Conservation (phyloP, 2,329 filamentous ascomycete genomes). For the Talaromyces amestolkiae region DNA sequence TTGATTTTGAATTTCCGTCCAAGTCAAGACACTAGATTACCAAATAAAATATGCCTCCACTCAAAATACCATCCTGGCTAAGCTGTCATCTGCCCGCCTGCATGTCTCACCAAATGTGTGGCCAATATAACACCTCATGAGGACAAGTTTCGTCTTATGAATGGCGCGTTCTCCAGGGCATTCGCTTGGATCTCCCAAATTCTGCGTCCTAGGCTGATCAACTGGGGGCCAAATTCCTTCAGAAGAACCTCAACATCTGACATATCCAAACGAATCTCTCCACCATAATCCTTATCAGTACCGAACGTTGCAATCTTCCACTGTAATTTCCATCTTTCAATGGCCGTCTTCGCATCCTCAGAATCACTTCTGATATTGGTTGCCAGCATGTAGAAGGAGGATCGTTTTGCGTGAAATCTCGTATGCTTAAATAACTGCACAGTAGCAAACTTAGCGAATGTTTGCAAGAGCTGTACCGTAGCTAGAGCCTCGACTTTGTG, state of each 20-base stretch:
- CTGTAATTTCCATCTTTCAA: conserved; percentile 36
- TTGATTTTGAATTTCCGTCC: too few relatives aligned
- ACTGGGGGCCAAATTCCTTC: conserved; percentile 35
- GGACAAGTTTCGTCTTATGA: conserved; percentile 4
- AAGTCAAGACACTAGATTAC: too few relatives aligned
- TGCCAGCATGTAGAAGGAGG: conserved; percentile 56
- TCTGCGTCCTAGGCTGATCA: conserved; percentile 31
- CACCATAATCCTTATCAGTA: conserved; percentile 16
- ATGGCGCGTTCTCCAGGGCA: conserved; percentile 9
- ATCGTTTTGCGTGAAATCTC: conserved; percentile 41
- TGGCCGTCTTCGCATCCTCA: conserved; percentile 33
- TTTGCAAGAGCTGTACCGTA: conserved; percentile 38
- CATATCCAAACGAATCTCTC: conserved; percentile 8
- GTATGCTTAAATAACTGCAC: conserved; percentile 49
- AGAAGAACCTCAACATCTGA: conserved; percentile 30
- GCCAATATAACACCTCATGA: not conserved
- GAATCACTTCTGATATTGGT: conserved; percentile 38
- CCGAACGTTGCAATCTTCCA: conserved; percentile 37
- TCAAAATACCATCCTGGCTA: not conserved
- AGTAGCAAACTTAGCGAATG: conserved; percentile 44
- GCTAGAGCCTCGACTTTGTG: conserved; percentile 49
- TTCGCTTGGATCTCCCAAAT: conserved; percentile 33
- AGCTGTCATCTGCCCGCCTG: not conserved
- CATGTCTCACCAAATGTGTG: not conserved
- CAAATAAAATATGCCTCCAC: too few relatives aligned